Conservation (phyloP, 441 rosid genomes). For the Raphanus hybrid region DNA sequence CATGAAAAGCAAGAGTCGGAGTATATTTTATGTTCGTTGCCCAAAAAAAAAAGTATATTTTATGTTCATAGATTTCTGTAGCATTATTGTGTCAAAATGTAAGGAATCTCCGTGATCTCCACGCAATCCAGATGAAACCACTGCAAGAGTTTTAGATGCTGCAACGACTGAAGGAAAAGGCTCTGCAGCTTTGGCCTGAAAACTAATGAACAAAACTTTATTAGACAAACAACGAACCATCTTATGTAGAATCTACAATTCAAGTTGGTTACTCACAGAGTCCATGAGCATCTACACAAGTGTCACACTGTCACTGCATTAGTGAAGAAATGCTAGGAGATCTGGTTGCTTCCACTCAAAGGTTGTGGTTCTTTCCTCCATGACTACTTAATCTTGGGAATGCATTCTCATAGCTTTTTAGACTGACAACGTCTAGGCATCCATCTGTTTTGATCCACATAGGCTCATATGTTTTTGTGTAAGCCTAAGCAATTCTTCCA, state of each 20-base stretch:
- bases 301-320: slow-evolving; percentile 64
- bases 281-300: slow-evolving; percentile 91
- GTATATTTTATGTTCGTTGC: too few species aligned
- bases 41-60: too few species aligned
- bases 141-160: slow-evolving; percentile 66
- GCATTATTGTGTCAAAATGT: slow-evolving; percentile 49
- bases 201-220: background rate
- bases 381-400: slow-evolving; percentile 64
- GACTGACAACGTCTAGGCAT: slow-evolving; percentile 65
- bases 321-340: slow-evolving; percentile 77
- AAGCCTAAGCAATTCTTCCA: too few species aligned
- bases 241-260: background rate
- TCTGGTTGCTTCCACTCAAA: slow-evolving; percentile 75
- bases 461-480: slow-evolving; percentile 55
- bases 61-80: too few species aligned
- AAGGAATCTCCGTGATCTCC: slow-evolving; percentile 56
- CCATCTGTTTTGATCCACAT: slow-evolving; percentile 69
- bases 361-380: slow-evolving; percentile 56
- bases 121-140: slow-evolving; percentile 65
- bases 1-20: too few species aligned
- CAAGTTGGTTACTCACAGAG: slow-evolving; percentile 53
- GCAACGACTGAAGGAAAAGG: slow-evolving; percentile 75
- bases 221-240: slow-evolving; percentile 8
- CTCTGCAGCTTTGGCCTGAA: slow-evolving; percentile 77
- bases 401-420: slow-evolving; percentile 60